Evolutionary conservation across 177 flowering plant genomes (phyloP).

Genomic region (Vitis hybrid): DNA sequence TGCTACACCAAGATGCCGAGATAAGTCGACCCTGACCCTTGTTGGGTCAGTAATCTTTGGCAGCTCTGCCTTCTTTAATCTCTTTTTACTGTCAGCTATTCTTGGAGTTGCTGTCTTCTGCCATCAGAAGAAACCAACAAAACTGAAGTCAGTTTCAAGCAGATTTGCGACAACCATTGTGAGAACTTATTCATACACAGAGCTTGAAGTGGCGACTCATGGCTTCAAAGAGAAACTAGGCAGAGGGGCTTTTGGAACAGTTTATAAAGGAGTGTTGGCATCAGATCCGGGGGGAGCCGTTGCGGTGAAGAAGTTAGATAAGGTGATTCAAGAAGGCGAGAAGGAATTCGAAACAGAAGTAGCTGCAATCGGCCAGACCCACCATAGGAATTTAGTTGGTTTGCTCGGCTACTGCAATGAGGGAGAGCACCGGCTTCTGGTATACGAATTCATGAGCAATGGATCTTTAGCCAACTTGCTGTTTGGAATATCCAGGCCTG

Average conservation of each 20-base stretch:
- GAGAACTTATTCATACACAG: slow-evolving; percentile 5
- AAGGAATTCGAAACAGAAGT: slow-evolving; percentile 26
- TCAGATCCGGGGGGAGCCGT: background rate
- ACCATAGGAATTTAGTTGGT: slow-evolving; percentile 23
- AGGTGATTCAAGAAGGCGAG: slow-evolving; percentile 14
- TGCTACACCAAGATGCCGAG: background rate
- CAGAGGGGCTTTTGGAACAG: slow-evolving; percentile 20
- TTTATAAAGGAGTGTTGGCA: background rate
- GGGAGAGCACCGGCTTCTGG: slow-evolving; percentile 1
- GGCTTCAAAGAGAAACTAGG: slow-evolving; percentile 21
- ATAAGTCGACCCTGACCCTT: background rate
- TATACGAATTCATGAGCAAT: background rate
- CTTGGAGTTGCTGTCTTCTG: background rate
- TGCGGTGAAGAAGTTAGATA: slow-evolving; percentile 24
- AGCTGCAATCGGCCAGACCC: slow-evolving; percentile 17
- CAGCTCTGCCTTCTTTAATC: slow-evolving; percentile 7
- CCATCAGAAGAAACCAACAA: background rate
- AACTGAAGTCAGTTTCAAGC: background rate
- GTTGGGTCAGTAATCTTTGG: slow-evolving; percentile 3
- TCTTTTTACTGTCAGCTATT: background rate
- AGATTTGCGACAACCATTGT: background rate
- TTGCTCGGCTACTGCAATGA: slow-evolving; percentile 19
- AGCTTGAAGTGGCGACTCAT: slow-evolving; percentile 13
- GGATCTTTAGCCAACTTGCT: slow-evolving; percentile 3
- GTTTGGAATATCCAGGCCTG: too few relatives aligned